Percentiles rank a stretch among this genome's conserved stretches.
These are phyloP conservation scores for Sporothrix brunneoviolacea DNA, from an alignment of 2,329 filamentous ascomycete species.

Conservation along the genomic window DNA sequence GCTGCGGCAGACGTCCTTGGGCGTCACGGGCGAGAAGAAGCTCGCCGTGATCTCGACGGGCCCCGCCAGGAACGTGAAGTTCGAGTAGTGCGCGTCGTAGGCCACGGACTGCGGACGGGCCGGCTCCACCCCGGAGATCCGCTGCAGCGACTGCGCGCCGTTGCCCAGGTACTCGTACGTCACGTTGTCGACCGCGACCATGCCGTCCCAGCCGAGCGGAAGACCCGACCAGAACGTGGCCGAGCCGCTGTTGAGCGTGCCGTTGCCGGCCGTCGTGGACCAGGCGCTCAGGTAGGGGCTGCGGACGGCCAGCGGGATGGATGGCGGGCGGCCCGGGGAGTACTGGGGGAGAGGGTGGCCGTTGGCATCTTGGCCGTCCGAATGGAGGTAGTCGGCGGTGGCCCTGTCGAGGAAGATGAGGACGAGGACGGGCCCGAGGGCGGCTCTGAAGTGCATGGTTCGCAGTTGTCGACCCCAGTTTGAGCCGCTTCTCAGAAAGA, in stretches of 20 bases:
- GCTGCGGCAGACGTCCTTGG: slow-evolving; percentile 67
- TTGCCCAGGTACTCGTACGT: slow-evolving; percentile 35
- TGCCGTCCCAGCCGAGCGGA: slow-evolving; percentile 18
- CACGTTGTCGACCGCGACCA: slow-evolving; percentile 21
- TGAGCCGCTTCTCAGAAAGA: too few species aligned
- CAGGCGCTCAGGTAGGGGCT: slow-evolving; percentile 50
- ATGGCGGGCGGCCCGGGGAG: slow-evolving; percentile 34
- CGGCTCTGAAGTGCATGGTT: too few species aligned
- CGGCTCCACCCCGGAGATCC: slow-evolving; percentile 21
- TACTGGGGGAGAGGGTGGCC: slow-evolving; percentile 9
- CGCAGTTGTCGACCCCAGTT: too few species aligned
- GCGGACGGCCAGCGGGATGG: slow-evolving; percentile 45
- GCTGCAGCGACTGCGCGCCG: slow-evolving; percentile 35
- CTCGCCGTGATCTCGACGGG: slow-evolving; percentile 33
- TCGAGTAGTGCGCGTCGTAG: slow-evolving; percentile 21
- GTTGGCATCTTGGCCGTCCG: slow-evolving; percentile 9
- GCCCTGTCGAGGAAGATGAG: neutral
- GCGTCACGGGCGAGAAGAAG: slow-evolving; percentile 66
- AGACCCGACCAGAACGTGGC: slow-evolving; percentile 44
- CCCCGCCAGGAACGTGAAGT: slow-evolving; percentile 23
- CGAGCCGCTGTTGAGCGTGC: slow-evolving; percentile 60
- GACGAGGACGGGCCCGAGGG: too few species aligned
- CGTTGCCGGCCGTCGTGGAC: slow-evolving; percentile 57
- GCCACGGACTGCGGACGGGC: slow-evolving; percentile 16
- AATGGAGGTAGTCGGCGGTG: slow-evolving; percentile 2